phyloP scores from a whole-genome alignment of 257 asterid species.

The Solanum okadae region DNA sequence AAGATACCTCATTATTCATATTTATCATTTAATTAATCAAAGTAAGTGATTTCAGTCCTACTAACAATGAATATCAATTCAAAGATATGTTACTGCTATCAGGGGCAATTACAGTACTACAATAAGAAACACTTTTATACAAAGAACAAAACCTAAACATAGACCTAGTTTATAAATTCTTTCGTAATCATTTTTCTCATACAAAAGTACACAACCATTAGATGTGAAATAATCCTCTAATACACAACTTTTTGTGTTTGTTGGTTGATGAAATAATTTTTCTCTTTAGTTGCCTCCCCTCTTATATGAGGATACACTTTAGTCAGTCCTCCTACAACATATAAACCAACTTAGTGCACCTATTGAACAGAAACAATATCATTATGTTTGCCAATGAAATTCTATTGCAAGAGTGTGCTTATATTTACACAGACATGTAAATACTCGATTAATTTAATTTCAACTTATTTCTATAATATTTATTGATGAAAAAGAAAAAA shows the following conservation, averaged over 20 bases:
- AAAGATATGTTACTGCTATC: not conserved
- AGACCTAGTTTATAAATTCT: not conserved
- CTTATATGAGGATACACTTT: not conserved
- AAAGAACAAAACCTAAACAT: not conserved
- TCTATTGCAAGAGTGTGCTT: not conserved
- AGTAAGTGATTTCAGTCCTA: not conserved
- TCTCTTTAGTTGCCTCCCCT: not conserved
- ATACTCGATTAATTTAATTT: not conserved
- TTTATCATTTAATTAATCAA: not conserved
- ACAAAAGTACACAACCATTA: not conserved
- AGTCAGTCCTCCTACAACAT: not conserved
- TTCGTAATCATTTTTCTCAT: not conserved
- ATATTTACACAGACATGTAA: not conserved
- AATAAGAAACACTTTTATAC: not conserved
- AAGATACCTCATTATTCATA: not conserved
- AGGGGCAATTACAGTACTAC: not conserved
- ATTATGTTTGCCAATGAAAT: not conserved
- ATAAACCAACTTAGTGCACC: not conserved
- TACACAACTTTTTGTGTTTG: not conserved
- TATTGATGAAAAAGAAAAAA: not conserved
- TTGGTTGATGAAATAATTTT: not conserved
- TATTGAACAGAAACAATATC: not conserved
- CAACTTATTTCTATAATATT: not conserved
- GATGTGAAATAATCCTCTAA: not conserved
- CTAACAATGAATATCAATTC: not conserved